Evolutionary conservation across 2,329 filamentous ascomycete genomes (phyloP).

Genomic region (Ceratocystis lukuohia): DNA sequence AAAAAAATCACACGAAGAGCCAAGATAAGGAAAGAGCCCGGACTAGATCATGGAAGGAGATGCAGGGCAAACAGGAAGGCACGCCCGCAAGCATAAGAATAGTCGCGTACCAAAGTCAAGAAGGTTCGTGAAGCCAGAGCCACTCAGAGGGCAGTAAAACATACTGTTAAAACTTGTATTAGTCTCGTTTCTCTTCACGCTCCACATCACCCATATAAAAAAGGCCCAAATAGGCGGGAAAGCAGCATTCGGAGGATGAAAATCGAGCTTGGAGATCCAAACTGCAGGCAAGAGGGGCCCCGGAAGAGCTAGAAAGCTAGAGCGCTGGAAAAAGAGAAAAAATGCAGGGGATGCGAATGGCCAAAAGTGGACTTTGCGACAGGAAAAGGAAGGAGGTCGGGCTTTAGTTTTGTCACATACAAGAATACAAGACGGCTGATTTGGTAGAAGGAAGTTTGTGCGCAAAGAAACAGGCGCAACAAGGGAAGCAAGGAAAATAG

Average conservation of each 20-base stretch:
- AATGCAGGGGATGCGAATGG: conserved; percentile 3
- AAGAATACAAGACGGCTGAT: not conserved
- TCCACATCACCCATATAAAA: not conserved
- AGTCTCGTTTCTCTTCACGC: not conserved
- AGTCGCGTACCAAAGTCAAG: not conserved
- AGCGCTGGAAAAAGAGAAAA: not conserved
- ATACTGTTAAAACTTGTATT: not conserved
- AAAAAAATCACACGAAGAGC: not conserved
- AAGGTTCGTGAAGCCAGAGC: not conserved
- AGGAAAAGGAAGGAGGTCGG: conserved; percentile 18
- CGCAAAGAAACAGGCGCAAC: not conserved
- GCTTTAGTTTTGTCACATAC: conserved; percentile 19
- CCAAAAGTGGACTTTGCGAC: conserved; percentile 4
- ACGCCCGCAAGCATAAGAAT: not conserved
- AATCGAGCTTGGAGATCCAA: conserved; percentile 7
- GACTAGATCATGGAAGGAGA: not conserved
- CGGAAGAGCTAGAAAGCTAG: not conserved
- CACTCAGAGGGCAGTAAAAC: not conserved
- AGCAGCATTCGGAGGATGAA: not conserved
- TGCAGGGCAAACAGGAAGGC: not conserved
- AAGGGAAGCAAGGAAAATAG: not conserved
- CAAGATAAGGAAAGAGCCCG: conserved; percentile 4
- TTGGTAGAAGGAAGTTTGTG: not conserved
- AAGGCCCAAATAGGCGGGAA: conserved; percentile 1
- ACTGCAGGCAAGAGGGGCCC: conserved; percentile 4